Evolutionary conservation across 345 rosid species (phyloP).

Genomic region (Hibiscus tridactylites): DNA sequence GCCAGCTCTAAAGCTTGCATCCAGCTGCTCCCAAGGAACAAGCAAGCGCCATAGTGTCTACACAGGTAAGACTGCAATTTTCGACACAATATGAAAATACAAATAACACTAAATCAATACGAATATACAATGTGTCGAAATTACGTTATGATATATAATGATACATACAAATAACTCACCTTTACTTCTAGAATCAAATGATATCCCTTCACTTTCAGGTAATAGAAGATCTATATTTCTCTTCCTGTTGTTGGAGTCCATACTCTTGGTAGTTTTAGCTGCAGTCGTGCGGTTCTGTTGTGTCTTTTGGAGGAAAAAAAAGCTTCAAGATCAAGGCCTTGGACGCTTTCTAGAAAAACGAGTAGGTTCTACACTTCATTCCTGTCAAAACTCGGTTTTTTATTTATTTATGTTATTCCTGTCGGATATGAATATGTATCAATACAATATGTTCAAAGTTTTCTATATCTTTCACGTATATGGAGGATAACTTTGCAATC

Average conservation of each 20-base stretch:
- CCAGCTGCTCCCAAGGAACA: conserved; percentile 56
- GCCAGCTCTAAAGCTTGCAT: conserved; percentile 52
- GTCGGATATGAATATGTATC: not conserved
- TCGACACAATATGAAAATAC: not conserved
- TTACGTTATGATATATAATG: not conserved
- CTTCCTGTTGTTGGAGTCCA: conserved; percentile 64
- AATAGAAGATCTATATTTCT: conserved; percentile 37
- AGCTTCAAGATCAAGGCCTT: conserved; percentile 52
- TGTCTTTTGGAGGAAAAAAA: conserved; percentile 78
- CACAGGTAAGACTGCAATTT: conserved; percentile 31
- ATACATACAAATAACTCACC: not conserved
- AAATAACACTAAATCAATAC: too few species aligned
- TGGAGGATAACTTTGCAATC: too few species aligned
- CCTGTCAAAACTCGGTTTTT: not conserved
- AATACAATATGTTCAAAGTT: not conserved
- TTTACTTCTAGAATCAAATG: not conserved
- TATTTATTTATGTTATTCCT: not conserved
- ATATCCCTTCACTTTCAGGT: conserved; percentile 30
- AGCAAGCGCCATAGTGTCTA: conserved; percentile 33
- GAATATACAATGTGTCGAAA: not conserved
- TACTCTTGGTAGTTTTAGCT: conserved; percentile 43
- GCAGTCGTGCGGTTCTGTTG: conserved; percentile 66
- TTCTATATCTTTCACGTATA: not conserved
- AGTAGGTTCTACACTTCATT: conserved; percentile 26
- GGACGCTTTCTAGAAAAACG: conserved; percentile 63